phyloP scores from a whole-genome alignment of 2,329 filamentous ascomycete genomes.

The Venturia nashicola region DNA sequence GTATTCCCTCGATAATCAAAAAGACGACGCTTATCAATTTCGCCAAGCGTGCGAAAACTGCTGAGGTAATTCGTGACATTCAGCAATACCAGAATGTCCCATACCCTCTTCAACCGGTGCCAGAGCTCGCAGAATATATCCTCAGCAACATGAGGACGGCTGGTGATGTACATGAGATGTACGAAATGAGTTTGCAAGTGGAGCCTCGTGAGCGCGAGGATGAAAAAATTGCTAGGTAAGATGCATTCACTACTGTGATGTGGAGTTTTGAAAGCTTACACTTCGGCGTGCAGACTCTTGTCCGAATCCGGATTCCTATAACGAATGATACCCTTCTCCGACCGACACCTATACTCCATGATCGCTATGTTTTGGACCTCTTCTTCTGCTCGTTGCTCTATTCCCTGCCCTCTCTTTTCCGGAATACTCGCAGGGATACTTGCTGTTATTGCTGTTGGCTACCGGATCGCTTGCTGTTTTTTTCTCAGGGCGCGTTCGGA shows the following conservation, averaged over 20 bases:
- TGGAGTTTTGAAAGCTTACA: slow-evolving; percentile 5
- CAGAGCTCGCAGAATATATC: slow-evolving; percentile 93
- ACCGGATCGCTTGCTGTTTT: background rate
- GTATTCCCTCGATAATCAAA: slow-evolving; percentile 91
- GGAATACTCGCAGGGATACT: background rate
- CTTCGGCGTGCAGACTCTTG: slow-evolving; percentile 30
- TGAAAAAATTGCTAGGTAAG: slow-evolving; percentile 96
- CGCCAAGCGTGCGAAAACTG: slow-evolving; percentile 93
- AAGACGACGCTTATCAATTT: slow-evolving; percentile 98
- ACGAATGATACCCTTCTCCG: slow-evolving; percentile 13
- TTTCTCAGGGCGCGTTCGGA: background rate
- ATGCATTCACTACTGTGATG: background rate
- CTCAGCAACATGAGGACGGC: slow-evolving; percentile 91
- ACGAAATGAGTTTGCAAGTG: slow-evolving; percentile 86
- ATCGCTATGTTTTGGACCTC: background rate
- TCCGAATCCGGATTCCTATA: slow-evolving; percentile 44
- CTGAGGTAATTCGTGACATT: slow-evolving; percentile 95
- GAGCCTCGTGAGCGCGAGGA: slow-evolving; percentile 95
- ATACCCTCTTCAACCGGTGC: slow-evolving; percentile 81
- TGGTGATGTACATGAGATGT: slow-evolving; percentile 97
- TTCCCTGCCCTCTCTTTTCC: background rate
- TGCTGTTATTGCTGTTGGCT: background rate
- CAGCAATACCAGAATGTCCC: slow-evolving; percentile 97
- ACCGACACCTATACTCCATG: background rate
- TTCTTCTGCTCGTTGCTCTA: background rate